These are phyloP conservation scores for Umbelopsis isabellina DNA, from an alignment of 192 early-diverging fungal genomes.

Conservation along the genomic window DNA sequence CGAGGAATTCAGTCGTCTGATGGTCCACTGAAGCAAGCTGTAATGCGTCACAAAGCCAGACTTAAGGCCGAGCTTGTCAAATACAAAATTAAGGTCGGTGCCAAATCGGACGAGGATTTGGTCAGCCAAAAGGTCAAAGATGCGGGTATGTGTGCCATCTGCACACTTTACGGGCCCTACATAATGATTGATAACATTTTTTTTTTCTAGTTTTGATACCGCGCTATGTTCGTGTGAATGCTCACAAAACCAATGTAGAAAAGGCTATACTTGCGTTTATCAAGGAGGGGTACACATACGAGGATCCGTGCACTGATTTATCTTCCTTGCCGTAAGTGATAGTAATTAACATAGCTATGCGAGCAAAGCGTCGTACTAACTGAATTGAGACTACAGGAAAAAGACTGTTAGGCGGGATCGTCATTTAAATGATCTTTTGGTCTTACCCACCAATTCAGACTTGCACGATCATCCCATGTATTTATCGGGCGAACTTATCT, in stretches of 20 bases:
- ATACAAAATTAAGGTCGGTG: slow-evolving; percentile 71
- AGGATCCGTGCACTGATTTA: slow-evolving; percentile 37
- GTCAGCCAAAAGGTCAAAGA: slow-evolving; percentile 60
- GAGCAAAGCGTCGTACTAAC: too few species aligned
- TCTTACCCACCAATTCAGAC: slow-evolving; percentile 86
- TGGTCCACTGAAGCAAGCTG: slow-evolving; percentile 62
- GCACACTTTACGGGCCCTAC: too few species aligned
- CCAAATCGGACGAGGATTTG: slow-evolving; percentile 70
- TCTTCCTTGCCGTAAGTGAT: slow-evolving; percentile 33
- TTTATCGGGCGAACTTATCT: slow-evolving; percentile 76
- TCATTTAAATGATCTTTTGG: slow-evolving; percentile 82
- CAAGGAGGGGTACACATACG: slow-evolving; percentile 58
- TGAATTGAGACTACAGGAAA: slow-evolving; percentile 11
- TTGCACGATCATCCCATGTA: slow-evolving; percentile 84
- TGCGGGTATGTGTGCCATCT: slow-evolving; percentile 38
- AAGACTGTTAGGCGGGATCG: slow-evolving; percentile 58
- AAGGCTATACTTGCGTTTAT: slow-evolving; percentile 65
- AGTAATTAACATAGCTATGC: neutral
- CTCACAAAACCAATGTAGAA: slow-evolving; percentile 71
- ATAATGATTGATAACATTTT: neutral
- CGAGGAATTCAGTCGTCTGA: slow-evolving; percentile 69
- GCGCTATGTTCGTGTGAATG: slow-evolving; percentile 90
- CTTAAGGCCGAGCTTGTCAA: slow-evolving; percentile 80
- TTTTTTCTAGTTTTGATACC: slow-evolving; percentile 61
- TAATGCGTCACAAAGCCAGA: slow-evolving; percentile 67